Percentiles rank a stretch among this genome's conserved stretches.
phyloP scores from a whole-genome alignment of 306 rosid species.

The Purshia tridentata region DNA sequence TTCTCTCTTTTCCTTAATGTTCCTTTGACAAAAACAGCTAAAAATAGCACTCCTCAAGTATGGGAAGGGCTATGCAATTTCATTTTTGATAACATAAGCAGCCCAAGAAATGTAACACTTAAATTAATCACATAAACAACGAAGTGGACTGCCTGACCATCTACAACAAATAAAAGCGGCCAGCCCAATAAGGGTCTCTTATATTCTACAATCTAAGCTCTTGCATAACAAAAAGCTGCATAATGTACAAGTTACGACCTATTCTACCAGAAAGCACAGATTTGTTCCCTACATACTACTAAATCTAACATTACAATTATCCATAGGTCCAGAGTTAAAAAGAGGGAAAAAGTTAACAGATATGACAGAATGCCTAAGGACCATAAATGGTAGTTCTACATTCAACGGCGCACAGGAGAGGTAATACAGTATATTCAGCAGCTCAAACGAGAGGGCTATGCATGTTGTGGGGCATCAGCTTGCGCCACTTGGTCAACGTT shows the following conservation, averaged over 20 bases:
- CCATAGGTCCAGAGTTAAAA: constrained; percentile 28
- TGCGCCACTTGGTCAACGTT: constrained; percentile 42
- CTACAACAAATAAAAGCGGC: constrained; percentile 11
- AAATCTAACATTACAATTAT: constrained; percentile 46
- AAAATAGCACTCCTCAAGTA: neutral
- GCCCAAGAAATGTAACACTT: neutral
- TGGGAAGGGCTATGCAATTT: neutral
- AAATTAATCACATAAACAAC: constrained; percentile 10
- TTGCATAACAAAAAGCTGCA: constrained; percentile 27
- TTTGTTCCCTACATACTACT: constrained; percentile 34
- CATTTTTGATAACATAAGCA: neutral
- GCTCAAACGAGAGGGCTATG: constrained; percentile 30
- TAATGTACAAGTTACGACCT: constrained; percentile 38
- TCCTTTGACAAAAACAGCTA: neutral
- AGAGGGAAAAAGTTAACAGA: constrained; percentile 6
- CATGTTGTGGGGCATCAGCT: constrained; percentile 30
- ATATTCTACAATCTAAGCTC: constrained; percentile 32
- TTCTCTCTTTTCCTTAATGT: neutral
- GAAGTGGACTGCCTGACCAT: neutral
- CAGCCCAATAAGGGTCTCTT: constrained; percentile 20
- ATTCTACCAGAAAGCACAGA: constrained; percentile 31
- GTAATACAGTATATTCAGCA: constrained; percentile 35
- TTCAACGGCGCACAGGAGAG: constrained; percentile 39
- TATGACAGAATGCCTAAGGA: constrained; percentile 22
- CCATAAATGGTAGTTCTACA: constrained; percentile 19